Percentiles rank a stretch among this genome's conserved stretches.
Conservation (phyloP, 371 early-diverging fungal genomes). For the Mucor plumbeus region DNA sequence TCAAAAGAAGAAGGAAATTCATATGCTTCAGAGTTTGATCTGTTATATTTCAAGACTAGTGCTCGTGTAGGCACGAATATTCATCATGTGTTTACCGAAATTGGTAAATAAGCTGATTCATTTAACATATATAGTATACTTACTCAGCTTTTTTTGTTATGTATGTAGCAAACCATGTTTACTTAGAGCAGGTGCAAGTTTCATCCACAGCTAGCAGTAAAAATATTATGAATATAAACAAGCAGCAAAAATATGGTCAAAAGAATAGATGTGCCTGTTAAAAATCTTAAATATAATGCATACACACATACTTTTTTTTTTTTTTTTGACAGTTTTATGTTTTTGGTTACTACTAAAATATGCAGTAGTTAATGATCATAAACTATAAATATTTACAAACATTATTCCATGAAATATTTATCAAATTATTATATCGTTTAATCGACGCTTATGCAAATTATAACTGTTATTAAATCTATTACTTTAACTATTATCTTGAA, state of each 20-base stretch:
- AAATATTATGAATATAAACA: neutral
- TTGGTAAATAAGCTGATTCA: slow-evolving; percentile 22
- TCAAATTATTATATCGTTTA: neutral
- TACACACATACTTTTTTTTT: neutral
- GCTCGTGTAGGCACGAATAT: slow-evolving; percentile 88
- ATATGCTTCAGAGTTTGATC: slow-evolving; percentile 73
- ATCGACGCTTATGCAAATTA: no score
- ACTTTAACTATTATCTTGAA: no score
- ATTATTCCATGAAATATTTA: neutral
- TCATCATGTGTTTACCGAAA: slow-evolving; percentile 71
- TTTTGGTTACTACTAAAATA: neutral
- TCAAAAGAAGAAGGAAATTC: slow-evolving; percentile 70
- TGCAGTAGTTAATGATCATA: neutral
- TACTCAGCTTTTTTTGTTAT: neutral
- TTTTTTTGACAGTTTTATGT: neutral
- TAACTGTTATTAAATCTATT: no score
- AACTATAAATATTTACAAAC: neutral
- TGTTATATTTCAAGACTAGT: slow-evolving; percentile 78
- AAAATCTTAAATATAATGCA: neutral
- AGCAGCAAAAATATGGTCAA: neutral
- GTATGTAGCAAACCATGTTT: slow-evolving; percentile 1
- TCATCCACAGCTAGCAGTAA: neutral
- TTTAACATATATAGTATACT: neutral
- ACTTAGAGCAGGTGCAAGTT: neutral
- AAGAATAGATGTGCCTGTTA: neutral